Evolutionary conservation across 257 asterid species (phyloP), one percentile per base, ranked within the genome.

Genomic region (Oldenlandia corymbosa): DNA sequence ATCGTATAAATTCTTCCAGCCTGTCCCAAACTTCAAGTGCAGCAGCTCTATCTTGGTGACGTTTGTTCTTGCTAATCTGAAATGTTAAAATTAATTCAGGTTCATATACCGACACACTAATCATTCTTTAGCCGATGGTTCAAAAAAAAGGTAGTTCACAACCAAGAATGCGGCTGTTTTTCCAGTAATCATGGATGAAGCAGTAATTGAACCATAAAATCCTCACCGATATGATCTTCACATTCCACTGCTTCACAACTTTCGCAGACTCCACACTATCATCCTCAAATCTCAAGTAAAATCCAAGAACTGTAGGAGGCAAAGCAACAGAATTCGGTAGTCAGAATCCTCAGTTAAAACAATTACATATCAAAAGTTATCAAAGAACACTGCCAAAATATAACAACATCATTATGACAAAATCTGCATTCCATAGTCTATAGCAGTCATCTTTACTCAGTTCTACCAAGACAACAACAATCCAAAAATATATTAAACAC

Each of bases 11-110:
- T 75, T 94, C 99, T 83, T 94, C 99, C 53, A 94, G 97, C 63
- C 86, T 90, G 61, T 94, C 95, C 99, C 99, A 94, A 72, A 94
- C 96, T 86, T 94, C 97, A 59, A 94, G 93, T 6, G 99, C 99
- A 27, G 99, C 99, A 75, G 97, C 95, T 75, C 97, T 80, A 73
- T 90, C 96, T 69, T 90, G 99, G 73, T 93, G 99, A 1, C 99
- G 74, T 78, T 93, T 88, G 71, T 93, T 94, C 82, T 90, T 94
- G 79, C 99, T 90, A 18, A 93, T 83, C 97, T 93, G 92, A 62
- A n/a, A 75, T 67, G 80, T 27, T 43, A 28, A 63, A 21, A 50
- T 14, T 24, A 34, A 8, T 34, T 60, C 14, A 41, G 48, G 48
- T 20, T 48, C 58, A 64, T 32, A 57, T 13, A 56, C 23, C 17